Evolutionary conservation across 2,329 filamentous ascomycete species (phyloP), one percentile per base, ranked within the genome.

Genomic region (Furcasterigmium sp.): DNA sequence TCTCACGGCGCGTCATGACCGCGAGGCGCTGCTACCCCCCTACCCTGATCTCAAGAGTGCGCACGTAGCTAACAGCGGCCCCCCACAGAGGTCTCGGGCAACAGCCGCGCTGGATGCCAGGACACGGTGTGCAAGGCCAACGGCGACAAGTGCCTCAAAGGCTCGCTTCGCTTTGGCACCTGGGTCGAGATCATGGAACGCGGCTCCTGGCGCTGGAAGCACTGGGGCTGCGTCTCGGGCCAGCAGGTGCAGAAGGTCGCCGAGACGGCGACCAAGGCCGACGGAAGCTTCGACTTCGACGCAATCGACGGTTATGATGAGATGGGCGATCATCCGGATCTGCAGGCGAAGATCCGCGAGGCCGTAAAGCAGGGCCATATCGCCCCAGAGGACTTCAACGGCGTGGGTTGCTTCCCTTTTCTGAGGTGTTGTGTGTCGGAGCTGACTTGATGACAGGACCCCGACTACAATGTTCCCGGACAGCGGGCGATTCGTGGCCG

Each of bases 191-290:
- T 84, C 23, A 55, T 70, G 0, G 74, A 77, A 0, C 74, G 82
- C 56, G 78, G 78, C 34, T 75, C 74, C 56, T 95, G 82, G 80
- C 63, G 70, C 45, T 97, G 85, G 82, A 85, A 84, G 59, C 91
- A 97, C 62, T 96, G 91, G 91, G 91, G 91, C 23, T 97, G 91
- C 55, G 80, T 91, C 28, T 95, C 89, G 14, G 90, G 90, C 18
- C 72, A 75, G 43, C 80, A 88, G 56, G 68, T 96, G 46, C 56
- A 69, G 44, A 83, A 87, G 50, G 64, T 90, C 38, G 76, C 82
- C 46, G 61, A 69, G 8, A 73, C 82, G 48, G 68, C 67, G 6
- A 67, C 65, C 17, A 51, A 67, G 28, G 64, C 62, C 10, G 64
- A 66, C n/a, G 70, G 65, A 23, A 30, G 18, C 2, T 75, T 69